These are phyloP conservation scores for Funneliformis geosporum DNA, from an alignment of 192 early-diverging fungal genomes.

Conservation along the genomic window DNA sequence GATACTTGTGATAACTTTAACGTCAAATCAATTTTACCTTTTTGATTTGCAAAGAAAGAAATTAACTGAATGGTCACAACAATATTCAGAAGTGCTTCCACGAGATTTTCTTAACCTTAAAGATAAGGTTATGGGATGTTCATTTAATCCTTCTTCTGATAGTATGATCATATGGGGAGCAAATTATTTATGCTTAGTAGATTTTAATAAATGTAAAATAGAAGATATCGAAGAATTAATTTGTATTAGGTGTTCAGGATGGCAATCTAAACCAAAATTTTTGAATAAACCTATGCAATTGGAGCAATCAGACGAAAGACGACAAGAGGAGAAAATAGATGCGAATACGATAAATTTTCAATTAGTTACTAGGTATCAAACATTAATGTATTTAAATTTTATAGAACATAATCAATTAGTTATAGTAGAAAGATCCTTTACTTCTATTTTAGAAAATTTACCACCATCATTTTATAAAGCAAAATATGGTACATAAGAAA, in stretches of 20 bases:
- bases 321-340: conserved; percentile 45
- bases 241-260: conserved; percentile 44
- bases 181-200: conserved; percentile 71
- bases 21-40: conserved; percentile 76
- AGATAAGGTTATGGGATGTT: conserved; percentile 74
- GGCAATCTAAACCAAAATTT: conserved; percentile 42
- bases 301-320: conserved; percentile 39
- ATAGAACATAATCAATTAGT: conserved; percentile 73
- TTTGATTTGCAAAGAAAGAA: conserved; percentile 69
- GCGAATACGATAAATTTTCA: conserved; percentile 62
- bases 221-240: conserved; percentile 47
- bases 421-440: conserved; percentile 86
- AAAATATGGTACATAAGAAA: conserved; percentile 71
- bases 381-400: conserved; percentile 78
- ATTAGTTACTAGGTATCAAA: conserved; percentile 80
- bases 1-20: conserved; percentile 58
- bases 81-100: conserved; percentile 70
- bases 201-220: conserved; percentile 64
- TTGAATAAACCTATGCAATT: conserved; percentile 38
- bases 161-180: conserved; percentile 71
- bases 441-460: conserved; percentile 74
- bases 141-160: conserved; percentile 64
- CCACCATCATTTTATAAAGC: conserved; percentile 82
- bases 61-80: conserved; percentile 82
- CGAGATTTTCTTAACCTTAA: conserved; percentile 57